Base-by-base conservation (phyloP, 169 alveolate species). In the Theileria annulata region DNA sequence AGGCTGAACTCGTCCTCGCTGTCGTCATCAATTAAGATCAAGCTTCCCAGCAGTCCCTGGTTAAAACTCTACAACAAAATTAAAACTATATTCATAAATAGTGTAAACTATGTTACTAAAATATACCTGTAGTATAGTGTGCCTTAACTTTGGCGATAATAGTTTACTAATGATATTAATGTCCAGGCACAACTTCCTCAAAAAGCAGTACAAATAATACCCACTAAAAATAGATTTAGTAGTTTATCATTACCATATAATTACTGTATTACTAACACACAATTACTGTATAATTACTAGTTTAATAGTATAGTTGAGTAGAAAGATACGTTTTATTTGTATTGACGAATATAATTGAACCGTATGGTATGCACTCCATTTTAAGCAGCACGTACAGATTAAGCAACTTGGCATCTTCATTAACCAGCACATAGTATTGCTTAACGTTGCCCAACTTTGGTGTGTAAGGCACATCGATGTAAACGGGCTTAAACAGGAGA, bases 1-100 rank as follows among this genome's bases (percentile, higher is more conserved):
- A 95, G 80, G 67, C 94, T 85, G 73, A 97, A 72, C 51, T 74
- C 86, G 5, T 73, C 71, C 30, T 67, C 79, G 25, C 28, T 30
- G 23, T 70, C 47, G 28, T 75, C 82, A 30, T 75, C 86, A 6
- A 75, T 77, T 0, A 76, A 59, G 1, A 83, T 83, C 28, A 83
- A 79, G 2, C 71, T 56, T 27, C 71, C 73, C 30, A 83, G 62
- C 6, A 51, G 48, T 25, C 90, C 86, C 67, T 77, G 80, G 76
- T 83, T 83, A 51, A 83, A 83, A 49, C 69, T 63, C 67, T 73
- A 13, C 8, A 73, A 27, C 5, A 21, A 19, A 3, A 23, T 37
- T 64, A 64, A 23, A 2, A 4, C 25, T 64, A 17, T 64, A 19
- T 25, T 15, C 1, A 4, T 64, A 15, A 64, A 19, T 56, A 42